These are phyloP conservation scores for Ophiostoma novo-ulmi DNA, from an alignment of 2,329 filamentous ascomycete genomes.

Conservation along the genomic window DNA sequence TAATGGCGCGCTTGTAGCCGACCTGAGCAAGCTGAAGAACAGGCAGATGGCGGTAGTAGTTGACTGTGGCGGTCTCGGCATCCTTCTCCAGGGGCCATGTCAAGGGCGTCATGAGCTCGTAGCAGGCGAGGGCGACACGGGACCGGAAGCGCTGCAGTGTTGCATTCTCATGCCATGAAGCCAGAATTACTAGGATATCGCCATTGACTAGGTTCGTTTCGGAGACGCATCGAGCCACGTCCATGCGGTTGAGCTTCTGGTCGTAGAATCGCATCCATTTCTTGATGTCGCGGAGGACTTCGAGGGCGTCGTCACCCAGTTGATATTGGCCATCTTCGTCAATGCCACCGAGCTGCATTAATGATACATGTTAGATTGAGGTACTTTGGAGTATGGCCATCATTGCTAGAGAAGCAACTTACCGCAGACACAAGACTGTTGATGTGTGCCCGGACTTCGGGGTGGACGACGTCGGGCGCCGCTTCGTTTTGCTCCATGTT, in stretches of 20 bases:
- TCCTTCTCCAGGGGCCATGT: conserved; percentile 90
- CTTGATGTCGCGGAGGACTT: conserved; percentile 87
- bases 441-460: conserved; percentile 87
- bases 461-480: conserved; percentile 65
- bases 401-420: conserved; percentile 38
- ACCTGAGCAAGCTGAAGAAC: conserved; percentile 85
- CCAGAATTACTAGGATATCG: conserved; percentile 84
- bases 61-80: conserved; percentile 75
- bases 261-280: conserved; percentile 95
- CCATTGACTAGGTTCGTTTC: conserved; percentile 89
- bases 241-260: conserved; percentile 86
- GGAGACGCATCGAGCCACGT: conserved; percentile 86
- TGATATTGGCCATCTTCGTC: conserved; percentile 79
- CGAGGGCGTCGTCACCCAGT: conserved; percentile 86
- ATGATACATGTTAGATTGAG: neutral
- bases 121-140: conserved; percentile 74
- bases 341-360: conserved; percentile 69
- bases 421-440: conserved; percentile 91
- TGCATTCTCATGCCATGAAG: conserved; percentile 69
- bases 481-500: conserved; percentile 53
- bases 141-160: conserved; percentile 70
- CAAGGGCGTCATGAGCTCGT: conserved; percentile 85
- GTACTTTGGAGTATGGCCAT: neutral
- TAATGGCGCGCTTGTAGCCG: conserved; percentile 79
- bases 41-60: conserved; percentile 86